phyloP scores from a whole-genome alignment of 1,284 basidiomycete genomes.

The Heliocybe sulcata region DNA sequence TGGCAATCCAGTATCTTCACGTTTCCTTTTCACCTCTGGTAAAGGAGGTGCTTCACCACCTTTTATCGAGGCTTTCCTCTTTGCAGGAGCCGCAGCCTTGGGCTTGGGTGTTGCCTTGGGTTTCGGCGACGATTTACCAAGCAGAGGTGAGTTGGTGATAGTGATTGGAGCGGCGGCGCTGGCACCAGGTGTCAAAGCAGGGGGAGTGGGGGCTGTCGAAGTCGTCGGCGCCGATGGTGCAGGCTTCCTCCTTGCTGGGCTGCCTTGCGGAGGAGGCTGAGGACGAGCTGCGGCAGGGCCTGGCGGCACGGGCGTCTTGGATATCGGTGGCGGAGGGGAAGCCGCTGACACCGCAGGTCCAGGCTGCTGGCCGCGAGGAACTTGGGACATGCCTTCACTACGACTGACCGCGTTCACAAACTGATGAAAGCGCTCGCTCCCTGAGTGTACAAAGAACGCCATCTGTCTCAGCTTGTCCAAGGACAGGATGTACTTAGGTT shows the following conservation, averaged over 20 bases:
- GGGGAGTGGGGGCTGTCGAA: conserved; percentile 31
- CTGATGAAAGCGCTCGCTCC: conserved; percentile 25
- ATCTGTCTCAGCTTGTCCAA: conserved; percentile 38
- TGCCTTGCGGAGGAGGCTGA: background rate
- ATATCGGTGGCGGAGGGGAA: background rate
- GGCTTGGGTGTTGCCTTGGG: conserved; percentile 19
- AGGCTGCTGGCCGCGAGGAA: background rate
- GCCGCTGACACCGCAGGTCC: background rate
- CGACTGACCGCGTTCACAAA: background rate
- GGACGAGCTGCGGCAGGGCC: background rate
- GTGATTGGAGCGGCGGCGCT: conserved; percentile 38
- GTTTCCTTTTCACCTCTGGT: conserved; percentile 40
- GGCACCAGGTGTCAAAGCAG: conserved; percentile 45
- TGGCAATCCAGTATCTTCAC: conserved; percentile 46
- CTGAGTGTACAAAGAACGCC: conserved; percentile 33
- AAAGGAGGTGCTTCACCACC: conserved; percentile 15
- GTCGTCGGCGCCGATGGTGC: conserved; percentile 7
- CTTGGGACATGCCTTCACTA: background rate
- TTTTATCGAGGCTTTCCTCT: conserved; percentile 8
- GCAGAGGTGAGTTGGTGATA: conserved; percentile 28
- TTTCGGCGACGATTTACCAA: conserved; percentile 50
- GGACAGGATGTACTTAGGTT: conserved; percentile 44
- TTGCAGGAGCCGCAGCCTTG: background rate
- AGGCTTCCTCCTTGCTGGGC: conserved; percentile 5
- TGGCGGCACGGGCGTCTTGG: background rate